Percentiles rank a stretch among this genome's conserved stretches.
Evolutionary conservation across 208 protist species (phyloP).

Genomic region (Acanthamoeba sp.): DNA sequence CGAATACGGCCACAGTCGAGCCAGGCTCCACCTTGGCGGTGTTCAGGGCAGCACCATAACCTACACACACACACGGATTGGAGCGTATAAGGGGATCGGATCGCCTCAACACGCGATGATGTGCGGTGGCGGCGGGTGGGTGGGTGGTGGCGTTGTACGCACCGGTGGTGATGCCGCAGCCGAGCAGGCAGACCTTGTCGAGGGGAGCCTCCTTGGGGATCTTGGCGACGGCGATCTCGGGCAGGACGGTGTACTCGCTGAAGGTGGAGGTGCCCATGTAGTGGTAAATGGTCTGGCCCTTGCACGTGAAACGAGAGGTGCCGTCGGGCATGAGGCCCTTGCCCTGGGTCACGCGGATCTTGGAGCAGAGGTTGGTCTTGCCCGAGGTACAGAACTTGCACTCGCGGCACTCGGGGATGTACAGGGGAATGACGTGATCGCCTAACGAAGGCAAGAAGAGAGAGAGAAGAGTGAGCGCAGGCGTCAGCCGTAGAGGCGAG

Average conservation of each 20-base stretch:
- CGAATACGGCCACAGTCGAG: conserved; percentile 87
- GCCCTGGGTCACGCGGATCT: conserved; percentile 91
- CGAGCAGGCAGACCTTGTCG: conserved; percentile 90
- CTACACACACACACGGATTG: conserved; percentile 84
- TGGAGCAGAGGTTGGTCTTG: conserved; percentile 93
- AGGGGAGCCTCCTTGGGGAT: conserved; percentile 86
- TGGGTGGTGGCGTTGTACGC: background rate
- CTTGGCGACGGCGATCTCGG: conserved; percentile 91
- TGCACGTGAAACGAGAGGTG: conserved; percentile 90
- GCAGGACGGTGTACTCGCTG: conserved; percentile 92
- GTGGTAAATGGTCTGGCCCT: conserved; percentile 91
- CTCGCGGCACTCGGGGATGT: conserved; percentile 92
- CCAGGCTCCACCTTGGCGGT: conserved; percentile 89
- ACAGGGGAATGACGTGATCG: conserved; percentile 79
- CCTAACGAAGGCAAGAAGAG: background rate
- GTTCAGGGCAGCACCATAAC: conserved; percentile 89
- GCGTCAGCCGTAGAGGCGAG: background rate
- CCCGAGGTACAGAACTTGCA: conserved; percentile 92
- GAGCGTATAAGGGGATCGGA: conserved; percentile 10
- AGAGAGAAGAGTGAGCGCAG: conserved; percentile 39
- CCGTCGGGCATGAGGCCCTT: conserved; percentile 94
- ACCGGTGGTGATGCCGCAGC: conserved; percentile 89
- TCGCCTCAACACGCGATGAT: background rate
- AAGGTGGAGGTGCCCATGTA: conserved; percentile 92
- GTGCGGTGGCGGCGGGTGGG: background rate